These are phyloP conservation scores for Saccharomycopsis crataegensis DNA, from an alignment of 1,139 yeast genomes.

Conservation along the genomic window DNA sequence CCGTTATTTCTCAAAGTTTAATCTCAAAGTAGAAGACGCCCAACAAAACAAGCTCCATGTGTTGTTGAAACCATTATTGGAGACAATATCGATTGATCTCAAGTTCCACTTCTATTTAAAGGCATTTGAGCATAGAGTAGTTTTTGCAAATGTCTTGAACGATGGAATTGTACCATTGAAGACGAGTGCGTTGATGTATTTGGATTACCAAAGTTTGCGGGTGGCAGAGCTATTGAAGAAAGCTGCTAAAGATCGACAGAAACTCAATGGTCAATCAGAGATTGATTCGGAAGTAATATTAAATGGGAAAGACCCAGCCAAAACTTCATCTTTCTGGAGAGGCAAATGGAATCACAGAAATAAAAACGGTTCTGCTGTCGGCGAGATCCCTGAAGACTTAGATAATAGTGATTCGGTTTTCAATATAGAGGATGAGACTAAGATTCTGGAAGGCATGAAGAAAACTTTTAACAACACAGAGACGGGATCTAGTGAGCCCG, in stretches of 20 bases:
- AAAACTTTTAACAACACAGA: neutral
- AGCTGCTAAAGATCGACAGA: neutral
- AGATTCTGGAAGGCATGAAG: no score
- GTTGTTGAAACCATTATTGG: slow-evolving; percentile 50
- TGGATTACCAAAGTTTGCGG: slow-evolving; percentile 55
- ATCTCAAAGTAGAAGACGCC: slow-evolving; percentile 20
- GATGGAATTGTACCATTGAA: slow-evolving; percentile 94
- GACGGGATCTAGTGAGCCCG: neutral
- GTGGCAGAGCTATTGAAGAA: slow-evolving; percentile 5
- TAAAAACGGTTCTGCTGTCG: neutral
- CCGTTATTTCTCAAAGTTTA: slow-evolving; percentile 20
- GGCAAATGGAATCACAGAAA: no score
- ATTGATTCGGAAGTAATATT: no score
- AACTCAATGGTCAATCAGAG: no score
- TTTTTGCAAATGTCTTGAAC: slow-evolving; percentile 71
- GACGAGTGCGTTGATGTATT: slow-evolving; percentile 71
- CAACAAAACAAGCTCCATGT: neutral
- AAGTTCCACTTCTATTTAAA: slow-evolving; percentile 54
- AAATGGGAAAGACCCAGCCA: no score
- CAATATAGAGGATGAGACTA: no score
- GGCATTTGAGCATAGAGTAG: slow-evolving; percentile 59
- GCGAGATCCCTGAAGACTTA: neutral
- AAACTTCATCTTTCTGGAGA: no score
- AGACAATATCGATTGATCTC: slow-evolving; percentile 74
- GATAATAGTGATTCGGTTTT: neutral